Base-by-base conservation (phyloP, 441 rosid species). In the Melastoma candidum region DNA sequence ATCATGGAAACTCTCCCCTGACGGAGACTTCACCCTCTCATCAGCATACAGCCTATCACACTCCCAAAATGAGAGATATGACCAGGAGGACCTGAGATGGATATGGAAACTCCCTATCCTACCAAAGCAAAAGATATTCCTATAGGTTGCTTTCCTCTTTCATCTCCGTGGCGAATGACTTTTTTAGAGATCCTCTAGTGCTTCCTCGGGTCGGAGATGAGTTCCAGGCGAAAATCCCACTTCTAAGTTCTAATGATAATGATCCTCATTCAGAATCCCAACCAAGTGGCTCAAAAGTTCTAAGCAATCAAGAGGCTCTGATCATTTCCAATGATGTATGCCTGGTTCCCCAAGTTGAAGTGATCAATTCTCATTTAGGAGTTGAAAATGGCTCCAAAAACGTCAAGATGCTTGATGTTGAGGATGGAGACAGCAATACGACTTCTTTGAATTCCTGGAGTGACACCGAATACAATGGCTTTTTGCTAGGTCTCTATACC, bases 401-500 rank as follows among this genome's bases (percentile, higher is more conserved):
- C 49, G 26, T 57, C 46, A 47, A 24, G 6, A 59, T 44, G 32
- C 11, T 49, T 58, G 68, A 52, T 39, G 47, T 63, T 1, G 45
- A 48, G 54, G 49, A 53, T 26, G 50, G 51, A 53, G 26, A 32
- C 44, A 57, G 57, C 44, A 71, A 51, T 13, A 69, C 69, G 71
- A 67, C 71, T 50, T 27, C 61, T 27, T 68, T 76, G 43, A 75
- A 74, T 47, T 44, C 73, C 47, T 89, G 93, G 93, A 64, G 48
- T 58, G 74, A 67, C 47, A 25, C 64, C 17, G 90, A 89, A 66
- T 69, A 49, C 39, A 71, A 69, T 29, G 62, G 73, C 68, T 83
- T 89, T 73, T 77, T 85, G 57, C 95, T 89, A 26, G 88, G 85
- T 52, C 72, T 87, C 64, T 84, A 84, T 66, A 76, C 77, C 67